A percentile compares a stretch with the other conserved stretches of the same genome.
Conservation (phyloP, 1,284 basidiomycete genomes). For the Apiotrichum montevideense region DNA sequence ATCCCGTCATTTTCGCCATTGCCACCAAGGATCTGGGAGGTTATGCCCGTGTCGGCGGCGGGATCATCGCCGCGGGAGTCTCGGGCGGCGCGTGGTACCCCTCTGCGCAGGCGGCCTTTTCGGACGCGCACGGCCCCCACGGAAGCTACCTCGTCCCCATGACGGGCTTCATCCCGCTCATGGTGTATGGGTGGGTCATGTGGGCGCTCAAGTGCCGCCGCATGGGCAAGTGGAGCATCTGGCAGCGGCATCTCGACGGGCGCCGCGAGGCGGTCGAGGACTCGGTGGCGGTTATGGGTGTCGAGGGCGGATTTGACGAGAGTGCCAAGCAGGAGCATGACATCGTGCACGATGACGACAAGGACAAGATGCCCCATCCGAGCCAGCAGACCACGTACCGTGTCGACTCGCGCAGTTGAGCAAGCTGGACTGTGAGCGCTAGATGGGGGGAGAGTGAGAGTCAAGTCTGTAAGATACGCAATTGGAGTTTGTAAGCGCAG, state of each 20-base stretch:
- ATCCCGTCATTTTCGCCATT: slow-evolving; percentile 35
- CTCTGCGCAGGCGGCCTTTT: slow-evolving; percentile 22
- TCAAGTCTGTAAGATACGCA: too few species aligned
- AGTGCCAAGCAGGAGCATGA: too few species aligned
- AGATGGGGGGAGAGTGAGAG: too few species aligned
- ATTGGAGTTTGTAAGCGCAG: too few species aligned
- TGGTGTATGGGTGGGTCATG: slow-evolving; percentile 21
- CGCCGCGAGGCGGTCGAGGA: not conserved
- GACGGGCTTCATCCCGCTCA: slow-evolving; percentile 23
- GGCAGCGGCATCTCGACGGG: slow-evolving; percentile 13
- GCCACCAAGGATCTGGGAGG: slow-evolving; percentile 31
- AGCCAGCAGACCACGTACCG: too few species aligned
- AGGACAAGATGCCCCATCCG: too few species aligned
- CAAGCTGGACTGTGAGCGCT: too few species aligned
- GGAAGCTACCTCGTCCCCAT: slow-evolving; percentile 24
- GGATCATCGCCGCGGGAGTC: slow-evolving; percentile 28
- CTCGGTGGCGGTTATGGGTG: too few species aligned
- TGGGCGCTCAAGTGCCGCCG: slow-evolving; percentile 18
- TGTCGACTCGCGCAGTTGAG: too few species aligned
- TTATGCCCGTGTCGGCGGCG: slow-evolving; percentile 30
- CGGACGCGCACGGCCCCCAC: slow-evolving; percentile 19
- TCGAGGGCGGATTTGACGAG: too few species aligned
- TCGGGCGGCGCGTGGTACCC: slow-evolving; percentile 29
- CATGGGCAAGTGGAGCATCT: slow-evolving; percentile 13
- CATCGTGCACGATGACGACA: too few species aligned